These are phyloP conservation scores for Plasmodium gallinaceum DNA, from an alignment of 169 alveolate genomes.

Conservation along the genomic window DNA sequence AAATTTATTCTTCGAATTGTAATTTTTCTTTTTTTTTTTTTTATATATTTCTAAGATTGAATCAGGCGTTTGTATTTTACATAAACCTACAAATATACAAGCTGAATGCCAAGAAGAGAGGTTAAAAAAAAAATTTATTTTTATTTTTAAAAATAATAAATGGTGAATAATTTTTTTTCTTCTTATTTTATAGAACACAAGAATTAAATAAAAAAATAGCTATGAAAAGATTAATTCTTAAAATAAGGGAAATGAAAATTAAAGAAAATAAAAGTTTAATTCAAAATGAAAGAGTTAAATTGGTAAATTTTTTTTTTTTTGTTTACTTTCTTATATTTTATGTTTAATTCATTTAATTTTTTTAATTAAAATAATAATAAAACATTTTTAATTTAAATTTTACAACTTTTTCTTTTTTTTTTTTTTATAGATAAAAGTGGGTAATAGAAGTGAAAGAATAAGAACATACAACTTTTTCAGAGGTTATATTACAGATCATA, in stretches of 20 bases:
- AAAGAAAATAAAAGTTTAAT: constrained; percentile 6
- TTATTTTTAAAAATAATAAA: background rate
- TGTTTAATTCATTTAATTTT: background rate
- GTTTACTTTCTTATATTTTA: constrained; percentile 20
- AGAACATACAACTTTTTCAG: constrained; percentile 66
- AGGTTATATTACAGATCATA: constrained; percentile 56
- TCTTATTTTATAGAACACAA: constrained; percentile 40
- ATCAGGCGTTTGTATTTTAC: constrained; percentile 58
- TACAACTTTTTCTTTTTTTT: background rate
- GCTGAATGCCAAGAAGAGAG: constrained; percentile 65
- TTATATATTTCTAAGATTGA: constrained; percentile 30
- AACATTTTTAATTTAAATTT: background rate
- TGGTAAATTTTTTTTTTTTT: constrained; percentile 53
- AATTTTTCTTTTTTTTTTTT: background rate
- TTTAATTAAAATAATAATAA: background rate
- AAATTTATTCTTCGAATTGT: constrained; percentile 9
- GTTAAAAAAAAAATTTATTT: background rate
- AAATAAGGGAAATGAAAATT: constrained; percentile 16
- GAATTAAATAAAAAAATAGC: constrained; percentile 70
- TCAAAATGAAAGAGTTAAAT: constrained; percentile 41
- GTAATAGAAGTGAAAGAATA: constrained; percentile 47
- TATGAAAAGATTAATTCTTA: constrained; percentile 45
- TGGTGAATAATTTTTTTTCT: background rate
- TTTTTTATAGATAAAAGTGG: constrained; percentile 26
- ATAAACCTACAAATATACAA: constrained; percentile 41